Evolutionary conservation across 108 stramenopile species (phyloP).

Genomic region (Bacterosira constricta): DNA sequence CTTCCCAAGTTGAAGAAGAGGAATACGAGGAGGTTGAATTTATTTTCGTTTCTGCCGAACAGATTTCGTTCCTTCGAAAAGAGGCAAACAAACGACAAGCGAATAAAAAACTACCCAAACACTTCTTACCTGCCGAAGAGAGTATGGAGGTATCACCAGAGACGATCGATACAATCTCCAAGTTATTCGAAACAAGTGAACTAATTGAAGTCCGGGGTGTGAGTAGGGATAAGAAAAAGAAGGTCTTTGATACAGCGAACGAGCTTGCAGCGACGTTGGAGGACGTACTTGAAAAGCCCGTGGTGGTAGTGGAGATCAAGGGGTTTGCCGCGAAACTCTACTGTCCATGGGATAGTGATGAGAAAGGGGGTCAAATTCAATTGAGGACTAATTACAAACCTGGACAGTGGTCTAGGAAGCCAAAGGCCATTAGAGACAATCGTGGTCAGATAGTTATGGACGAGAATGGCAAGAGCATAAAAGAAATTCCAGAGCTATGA

Average conservation of each 20-base stretch:
- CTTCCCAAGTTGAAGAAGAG: slow-evolving; percentile 13
- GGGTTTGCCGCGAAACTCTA: slow-evolving; percentile 47
- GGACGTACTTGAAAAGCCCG: slow-evolving; percentile 36
- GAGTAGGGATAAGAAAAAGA: slow-evolving; percentile 37
- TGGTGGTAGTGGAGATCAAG: slow-evolving; percentile 43
- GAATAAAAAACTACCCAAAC: slow-evolving; percentile 20
- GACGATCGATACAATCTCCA: slow-evolving; percentile 19
- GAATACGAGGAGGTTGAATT: slow-evolving; percentile 19
- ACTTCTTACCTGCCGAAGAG: slow-evolving; percentile 29
- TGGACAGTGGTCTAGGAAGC: slow-evolving; percentile 47
- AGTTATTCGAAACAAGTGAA: slow-evolving; percentile 35
- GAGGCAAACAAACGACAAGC: slow-evolving; percentile 46
- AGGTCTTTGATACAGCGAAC: slow-evolving; percentile 34
- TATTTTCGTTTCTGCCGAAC: slow-evolving; percentile 42
- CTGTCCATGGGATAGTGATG: slow-evolving; percentile 41
- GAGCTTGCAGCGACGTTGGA: slow-evolving; percentile 31
- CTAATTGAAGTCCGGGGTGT: slow-evolving; percentile 46
- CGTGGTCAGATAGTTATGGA: slow-evolving; percentile 45
- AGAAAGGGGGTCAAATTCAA: slow-evolving; percentile 20
- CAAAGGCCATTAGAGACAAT: slow-evolving; percentile 35
- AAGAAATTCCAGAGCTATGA: slow-evolving; percentile 36
- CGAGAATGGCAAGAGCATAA: slow-evolving; percentile 45
- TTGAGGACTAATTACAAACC: slow-evolving; percentile 38
- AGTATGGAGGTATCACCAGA: slow-evolving; percentile 24
- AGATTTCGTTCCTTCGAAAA: slow-evolving; percentile 43